These are phyloP conservation scores for Nasturtium officinale DNA, from an alignment of 345 rosid species.

Conservation along the genomic window DNA sequence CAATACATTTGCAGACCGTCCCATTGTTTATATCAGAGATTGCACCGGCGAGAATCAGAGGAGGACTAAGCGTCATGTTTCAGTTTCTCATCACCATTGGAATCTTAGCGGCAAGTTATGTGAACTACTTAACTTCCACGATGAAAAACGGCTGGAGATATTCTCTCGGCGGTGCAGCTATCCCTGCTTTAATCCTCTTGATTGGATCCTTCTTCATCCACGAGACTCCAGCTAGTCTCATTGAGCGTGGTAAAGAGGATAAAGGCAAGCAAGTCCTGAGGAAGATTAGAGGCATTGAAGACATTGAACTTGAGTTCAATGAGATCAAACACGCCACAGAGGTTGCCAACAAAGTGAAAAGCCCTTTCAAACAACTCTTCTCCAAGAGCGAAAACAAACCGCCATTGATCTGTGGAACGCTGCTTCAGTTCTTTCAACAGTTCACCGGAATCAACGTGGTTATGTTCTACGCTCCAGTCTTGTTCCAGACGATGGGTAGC, in stretches of 20 bases:
- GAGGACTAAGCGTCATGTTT: slow-evolving; percentile 66
- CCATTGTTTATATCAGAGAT: slow-evolving; percentile 86
- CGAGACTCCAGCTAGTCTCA: slow-evolving; percentile 71
- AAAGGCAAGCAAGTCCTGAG: slow-evolving; percentile 44
- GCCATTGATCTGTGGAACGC: slow-evolving; percentile 52
- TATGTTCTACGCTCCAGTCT: slow-evolving; percentile 47
- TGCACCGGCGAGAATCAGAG: slow-evolving; percentile 64
- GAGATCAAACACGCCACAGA: slow-evolving; percentile 57
- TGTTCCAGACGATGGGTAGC: slow-evolving; percentile 46
- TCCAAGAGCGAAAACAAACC: slow-evolving; percentile 46
- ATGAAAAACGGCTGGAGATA: slow-evolving; percentile 62
- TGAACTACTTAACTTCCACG: slow-evolving; percentile 52
- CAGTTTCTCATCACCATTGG: slow-evolving; percentile 77
- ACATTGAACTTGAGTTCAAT: slow-evolving; percentile 50
- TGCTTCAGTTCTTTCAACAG: slow-evolving; percentile 68
- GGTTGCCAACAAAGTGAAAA: slow-evolving; percentile 44
- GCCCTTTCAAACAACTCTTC: slow-evolving; percentile 50
- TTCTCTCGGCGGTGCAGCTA: slow-evolving; percentile 66
- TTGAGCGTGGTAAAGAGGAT: slow-evolving; percentile 57
- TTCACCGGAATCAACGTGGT: slow-evolving; percentile 61
- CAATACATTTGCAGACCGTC: slow-evolving; percentile 53
- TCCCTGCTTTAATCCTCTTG: slow-evolving; percentile 60
- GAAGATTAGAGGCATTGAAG: slow-evolving; percentile 62
- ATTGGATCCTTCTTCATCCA: slow-evolving; percentile 59
- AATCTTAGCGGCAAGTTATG: slow-evolving; percentile 55